These are phyloP conservation scores for Epichloe scottii DNA, from an alignment of 2,329 filamentous ascomycete species.

Conservation along the genomic window DNA sequence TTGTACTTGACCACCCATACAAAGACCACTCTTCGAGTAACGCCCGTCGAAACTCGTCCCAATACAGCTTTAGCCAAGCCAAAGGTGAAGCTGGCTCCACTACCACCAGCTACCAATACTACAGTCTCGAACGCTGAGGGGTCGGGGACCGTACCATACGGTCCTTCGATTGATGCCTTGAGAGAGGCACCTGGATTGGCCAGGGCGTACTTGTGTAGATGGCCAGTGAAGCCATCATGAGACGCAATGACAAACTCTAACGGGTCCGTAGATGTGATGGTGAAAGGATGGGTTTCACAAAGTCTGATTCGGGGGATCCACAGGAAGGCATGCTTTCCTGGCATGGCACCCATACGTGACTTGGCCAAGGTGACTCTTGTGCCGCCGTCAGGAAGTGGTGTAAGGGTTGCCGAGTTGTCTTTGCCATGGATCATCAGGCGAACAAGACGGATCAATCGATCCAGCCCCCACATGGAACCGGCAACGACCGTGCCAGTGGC, in stretches of 20 bases:
- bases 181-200: constrained; percentile 36
- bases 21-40: constrained; percentile 21
- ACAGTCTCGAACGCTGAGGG: constrained; percentile 40
- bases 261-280: constrained; percentile 38
- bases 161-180: constrained; percentile 41
- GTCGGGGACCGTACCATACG: constrained; percentile 44
- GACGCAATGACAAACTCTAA: constrained; percentile 47
- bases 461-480: constrained; percentile 35
- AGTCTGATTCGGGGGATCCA: constrained; percentile 47
- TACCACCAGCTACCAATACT: constrained; percentile 47
- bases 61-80: constrained; percentile 27
- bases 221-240: constrained; percentile 45
- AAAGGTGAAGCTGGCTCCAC: constrained; percentile 44
- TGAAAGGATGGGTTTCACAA: constrained; percentile 52
- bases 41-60: constrained; percentile 11
- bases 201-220: constrained; percentile 38
- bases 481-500: constrained; percentile 29
- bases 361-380: constrained; percentile 42
- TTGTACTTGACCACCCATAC: constrained; percentile 27
- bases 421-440: constrained; percentile 33
- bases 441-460: constrained; percentile 34
- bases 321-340: too few relatives aligned
- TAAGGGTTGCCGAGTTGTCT: constrained; percentile 40
- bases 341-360: constrained; percentile 30
- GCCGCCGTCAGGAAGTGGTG: constrained; percentile 39